phyloP scores from a whole-genome alignment of 768 basidiomycete genomes.

The Tulasnella sp. region DNA sequence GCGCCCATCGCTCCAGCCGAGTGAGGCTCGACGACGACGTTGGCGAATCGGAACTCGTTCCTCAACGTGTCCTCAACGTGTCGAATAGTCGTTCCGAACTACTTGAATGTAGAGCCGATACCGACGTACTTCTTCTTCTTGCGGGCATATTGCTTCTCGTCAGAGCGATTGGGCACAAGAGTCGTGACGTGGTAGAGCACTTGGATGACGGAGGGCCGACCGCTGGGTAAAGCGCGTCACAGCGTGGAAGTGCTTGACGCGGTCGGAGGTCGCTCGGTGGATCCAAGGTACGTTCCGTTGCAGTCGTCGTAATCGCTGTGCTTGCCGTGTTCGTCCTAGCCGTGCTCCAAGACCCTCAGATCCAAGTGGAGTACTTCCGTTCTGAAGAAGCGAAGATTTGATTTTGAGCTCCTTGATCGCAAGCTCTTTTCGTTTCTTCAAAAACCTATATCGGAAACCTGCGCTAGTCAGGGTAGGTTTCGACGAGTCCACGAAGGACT shows the following conservation, averaged over 20 bases:
- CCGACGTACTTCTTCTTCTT: slow-evolving; percentile 97
- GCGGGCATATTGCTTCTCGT: slow-evolving; percentile 60
- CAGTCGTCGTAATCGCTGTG: too few relatives aligned
- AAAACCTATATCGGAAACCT: slow-evolving; percentile 93
- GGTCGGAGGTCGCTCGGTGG: too few relatives aligned
- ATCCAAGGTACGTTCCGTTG: too few relatives aligned
- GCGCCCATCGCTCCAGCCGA: slow-evolving; percentile 74
- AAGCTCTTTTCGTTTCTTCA: slow-evolving; percentile 96
- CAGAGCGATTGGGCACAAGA: slow-evolving; percentile 75
- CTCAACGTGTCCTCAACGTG: slow-evolving; percentile 82
- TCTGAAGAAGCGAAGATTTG: slow-evolving; percentile 99
- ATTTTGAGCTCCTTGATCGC: slow-evolving; percentile 95
- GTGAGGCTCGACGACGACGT: slow-evolving; percentile 93
- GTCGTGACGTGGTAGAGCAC: slow-evolving; percentile 93
- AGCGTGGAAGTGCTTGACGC: too few relatives aligned
- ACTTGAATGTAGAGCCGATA: slow-evolving; percentile 93
- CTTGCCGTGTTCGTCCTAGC: too few relatives aligned
- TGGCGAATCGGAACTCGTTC: slow-evolving; percentile 94
- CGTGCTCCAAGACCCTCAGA: slow-evolving; percentile 92
- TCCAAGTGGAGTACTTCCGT: slow-evolving; percentile 95
- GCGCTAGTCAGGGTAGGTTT: background rate
- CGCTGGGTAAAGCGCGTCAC: too few relatives aligned
- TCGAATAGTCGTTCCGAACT: slow-evolving; percentile 96
- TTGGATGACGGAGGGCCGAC: too few relatives aligned
- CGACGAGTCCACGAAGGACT: background rate